Evolutionary conservation across 306 rosid genomes (phyloP), one percentile per base, ranked within the genome.

Genomic region (Carpinus fangiana): DNA sequence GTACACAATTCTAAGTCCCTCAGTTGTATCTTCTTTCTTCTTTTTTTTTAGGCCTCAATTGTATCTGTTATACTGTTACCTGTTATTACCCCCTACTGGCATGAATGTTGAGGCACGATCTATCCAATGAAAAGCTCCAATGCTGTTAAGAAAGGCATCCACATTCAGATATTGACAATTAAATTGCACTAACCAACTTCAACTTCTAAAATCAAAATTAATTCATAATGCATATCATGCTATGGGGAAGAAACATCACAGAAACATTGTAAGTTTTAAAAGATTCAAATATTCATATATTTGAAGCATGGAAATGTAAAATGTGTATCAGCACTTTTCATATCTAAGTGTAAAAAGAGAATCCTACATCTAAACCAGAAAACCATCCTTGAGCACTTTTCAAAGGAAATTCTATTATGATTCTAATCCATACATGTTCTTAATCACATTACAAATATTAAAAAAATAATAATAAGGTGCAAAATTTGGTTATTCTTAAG

Each of bases 41-140:
- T 23, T 23, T 23, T 23, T 23, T 23, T 23, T 23, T 0, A 23
- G 26, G 26, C 1, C 26, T 23, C 50, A 45, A 53, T 71, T n/a
- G 62, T 28, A 67, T 43, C 18, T 73, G 70, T 72, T 75, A 90
- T 97, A 36, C 18, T 73, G 70, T 72, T 75, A 90, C 98, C 93
- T 90, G 83, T 76, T 80, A 73, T 82, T 73, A 75, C 77, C 86
- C 77, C 87, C 85, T 17, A 72, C 51, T 23, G 90, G 87, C 72
- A 90, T 80, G 80, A 88, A 88, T 70, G 90, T 76, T 21, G 97
- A 88, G 68, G 88, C 88, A 70, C 98, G 96, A 76, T 92, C 98
- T 56, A 90, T 82, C 98, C 98, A 94, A 81, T 94, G 97, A 79
- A 91, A 94, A 87, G 98, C 88, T 79, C 98, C 98, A 26, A 94